Percentiles rank a stretch among this genome's conserved stretches.
Evolutionary conservation across 1,139 yeast genomes (phyloP).

Genomic region (Candida tropicalis): DNA sequence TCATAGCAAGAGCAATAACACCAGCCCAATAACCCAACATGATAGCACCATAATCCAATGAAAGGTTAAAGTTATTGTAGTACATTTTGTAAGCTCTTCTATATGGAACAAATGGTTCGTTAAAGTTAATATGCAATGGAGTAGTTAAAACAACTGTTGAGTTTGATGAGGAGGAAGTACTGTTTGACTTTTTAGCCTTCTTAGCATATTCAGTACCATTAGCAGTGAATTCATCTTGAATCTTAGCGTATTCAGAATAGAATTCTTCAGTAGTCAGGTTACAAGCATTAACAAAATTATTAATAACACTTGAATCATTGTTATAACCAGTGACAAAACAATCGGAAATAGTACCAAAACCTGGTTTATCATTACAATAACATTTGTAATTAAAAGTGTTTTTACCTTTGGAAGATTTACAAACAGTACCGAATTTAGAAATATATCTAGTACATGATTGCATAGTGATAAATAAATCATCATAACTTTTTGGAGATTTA

Average conservation of each 20-base stretch:
- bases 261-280: conserved; percentile 12
- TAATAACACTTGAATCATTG: conserved; percentile 18
- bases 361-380: conserved; percentile 20
- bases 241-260: conserved; percentile 10
- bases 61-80: conserved; percentile 22
- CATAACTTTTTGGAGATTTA: conserved; percentile 7
- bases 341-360: conserved; percentile 24
- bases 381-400: conserved; percentile 14
- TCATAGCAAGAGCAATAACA: conserved; percentile 40
- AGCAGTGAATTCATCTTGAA: conserved; percentile 7
- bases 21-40: conserved; percentile 52
- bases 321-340: conserved; percentile 21
- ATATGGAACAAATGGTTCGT: conserved; percentile 8
- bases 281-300: conserved; percentile 20
- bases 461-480: conserved; percentile 11
- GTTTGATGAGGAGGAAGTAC: not conserved
- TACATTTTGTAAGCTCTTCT: conserved; percentile 13
- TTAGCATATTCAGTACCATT: conserved; percentile 7
- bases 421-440: conserved; percentile 10
- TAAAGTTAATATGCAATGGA: conserved; percentile 13
- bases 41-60: conserved; percentile 52
- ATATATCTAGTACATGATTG: conserved; percentile 14
- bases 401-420: conserved; percentile 8
- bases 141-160: conserved; percentile 5
- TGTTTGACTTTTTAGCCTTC: not conserved